These are phyloP conservation scores for Pichia kluyveri DNA, from an alignment of 805 yeast genomes.

Conservation along the genomic window DNA sequence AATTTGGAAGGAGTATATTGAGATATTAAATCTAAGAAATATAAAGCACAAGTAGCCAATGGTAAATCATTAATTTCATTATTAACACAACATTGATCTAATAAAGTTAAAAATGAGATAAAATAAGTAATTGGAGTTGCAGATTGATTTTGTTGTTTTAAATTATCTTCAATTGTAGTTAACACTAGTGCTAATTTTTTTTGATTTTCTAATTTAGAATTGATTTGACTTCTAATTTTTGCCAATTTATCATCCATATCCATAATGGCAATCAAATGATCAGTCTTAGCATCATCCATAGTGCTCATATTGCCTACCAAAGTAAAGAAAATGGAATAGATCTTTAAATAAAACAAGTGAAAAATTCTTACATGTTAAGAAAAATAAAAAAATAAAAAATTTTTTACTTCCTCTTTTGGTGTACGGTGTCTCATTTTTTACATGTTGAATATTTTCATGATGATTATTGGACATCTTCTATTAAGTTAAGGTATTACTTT, in stretches of 20 bases:
- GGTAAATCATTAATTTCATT: slow-evolving; percentile 47
- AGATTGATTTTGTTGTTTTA: slow-evolving; percentile 54
- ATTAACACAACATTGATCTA: slow-evolving; percentile 61
- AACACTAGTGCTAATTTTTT: slow-evolving; percentile 76
- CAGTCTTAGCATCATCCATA: slow-evolving; percentile 4
- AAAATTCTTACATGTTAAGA: no score
- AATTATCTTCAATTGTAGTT: slow-evolving; percentile 84
- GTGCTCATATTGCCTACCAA: not conserved
- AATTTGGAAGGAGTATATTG: slow-evolving; percentile 66
- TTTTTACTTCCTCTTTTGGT: no score
- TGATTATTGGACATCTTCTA: no score
- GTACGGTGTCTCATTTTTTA: no score
- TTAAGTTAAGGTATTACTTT: no score
- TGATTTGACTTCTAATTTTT: slow-evolving; percentile 61
- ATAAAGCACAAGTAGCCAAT: slow-evolving; percentile 68
- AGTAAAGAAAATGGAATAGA: no score
- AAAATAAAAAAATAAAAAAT: no score
- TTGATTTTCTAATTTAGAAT: slow-evolving; percentile 81
- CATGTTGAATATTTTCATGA: no score
- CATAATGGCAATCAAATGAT: slow-evolving; percentile 18
- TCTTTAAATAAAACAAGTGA: no score
- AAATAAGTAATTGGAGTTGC: slow-evolving; percentile 74
- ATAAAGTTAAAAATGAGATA: slow-evolving; percentile 69
- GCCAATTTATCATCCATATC: slow-evolving; percentile 56
- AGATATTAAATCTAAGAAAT: slow-evolving; percentile 70